Evolutionary conservation across 768 basidiomycete species (phyloP).

Genomic region (Tylopilus felleus): DNA sequence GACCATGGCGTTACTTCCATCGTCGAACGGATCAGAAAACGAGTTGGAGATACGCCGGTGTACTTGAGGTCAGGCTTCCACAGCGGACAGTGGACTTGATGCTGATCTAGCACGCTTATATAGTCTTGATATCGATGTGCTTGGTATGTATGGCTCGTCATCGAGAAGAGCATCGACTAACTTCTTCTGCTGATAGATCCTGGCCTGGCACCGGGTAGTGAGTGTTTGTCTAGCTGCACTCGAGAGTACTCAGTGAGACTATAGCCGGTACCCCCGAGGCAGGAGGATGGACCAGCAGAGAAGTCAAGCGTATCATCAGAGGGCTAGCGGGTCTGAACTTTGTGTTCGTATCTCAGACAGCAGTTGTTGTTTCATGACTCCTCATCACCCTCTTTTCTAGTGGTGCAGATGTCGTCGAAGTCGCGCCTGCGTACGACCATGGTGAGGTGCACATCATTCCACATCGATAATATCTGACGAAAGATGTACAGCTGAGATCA

Average conservation of each 20-base stretch:
- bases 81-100: background rate
- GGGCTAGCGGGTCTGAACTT: slow-evolving; percentile 78
- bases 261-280: slow-evolving; percentile 81
- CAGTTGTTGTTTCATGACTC: background rate
- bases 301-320: slow-evolving; percentile 76
- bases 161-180: background rate
- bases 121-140: slow-evolving; percentile 79
- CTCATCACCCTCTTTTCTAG: slow-evolving; percentile 2
- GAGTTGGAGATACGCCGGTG: slow-evolving; percentile 72
- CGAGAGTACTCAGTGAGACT: background rate
- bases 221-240: slow-evolving; percentile 24
- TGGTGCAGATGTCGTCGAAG: slow-evolving; percentile 26
- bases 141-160: slow-evolving; percentile 42
- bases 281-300: slow-evolving; percentile 82
- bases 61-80: slow-evolving; percentile 55
- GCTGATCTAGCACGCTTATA: background rate
- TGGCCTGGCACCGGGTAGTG: slow-evolving; percentile 74
- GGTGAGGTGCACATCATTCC: slow-evolving; percentile 9
- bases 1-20: slow-evolving; percentile 72
- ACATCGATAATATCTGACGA: slow-evolving; percentile 4
- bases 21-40: slow-evolving; percentile 61
- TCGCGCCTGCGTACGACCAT: slow-evolving; percentile 28
- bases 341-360: slow-evolving; percentile 43
- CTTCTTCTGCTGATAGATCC: slow-evolving; percentile 48
- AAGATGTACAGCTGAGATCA: slow-evolving; percentile 33